A percentile compares a stretch with the other conserved stretches of the same genome.
phyloP scores from a whole-genome alignment of 1,139 yeast genomes.

The Suhomyces bribrorum region DNA sequence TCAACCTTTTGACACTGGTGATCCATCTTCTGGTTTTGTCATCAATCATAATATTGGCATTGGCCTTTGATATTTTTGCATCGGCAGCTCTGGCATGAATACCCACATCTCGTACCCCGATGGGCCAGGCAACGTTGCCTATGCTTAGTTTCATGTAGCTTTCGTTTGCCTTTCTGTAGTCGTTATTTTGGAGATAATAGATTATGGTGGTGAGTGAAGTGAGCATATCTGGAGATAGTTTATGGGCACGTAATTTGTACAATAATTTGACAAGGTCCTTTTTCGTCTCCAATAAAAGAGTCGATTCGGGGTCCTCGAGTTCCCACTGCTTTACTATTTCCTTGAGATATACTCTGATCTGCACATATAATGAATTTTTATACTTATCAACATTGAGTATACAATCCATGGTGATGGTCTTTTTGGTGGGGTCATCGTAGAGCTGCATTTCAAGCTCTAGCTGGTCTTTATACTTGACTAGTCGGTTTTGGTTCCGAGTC shows the following conservation, averaged over 20 bases:
- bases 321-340: slow-evolving; percentile 47
- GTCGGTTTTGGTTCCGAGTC: slow-evolving; percentile 19
- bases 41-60: slow-evolving; percentile 77
- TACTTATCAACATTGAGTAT: slow-evolving; percentile 30
- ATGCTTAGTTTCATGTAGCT: slow-evolving; percentile 75
- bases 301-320: slow-evolving; percentile 8
- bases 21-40: slow-evolving; percentile 79
- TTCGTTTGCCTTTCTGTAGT: slow-evolving; percentile 62
- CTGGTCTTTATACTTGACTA: slow-evolving; percentile 18
- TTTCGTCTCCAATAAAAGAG: slow-evolving; percentile 55
- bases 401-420: slow-evolving; percentile 31
- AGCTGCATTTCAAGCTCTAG: slow-evolving; percentile 25
- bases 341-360: slow-evolving; percentile 54
- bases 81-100: slow-evolving; percentile 71
- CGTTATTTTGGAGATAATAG: slow-evolving; percentile 55
- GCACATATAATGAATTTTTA: slow-evolving; percentile 35
- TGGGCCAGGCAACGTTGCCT: slow-evolving; percentile 93
- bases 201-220: slow-evolving; percentile 62
- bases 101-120: slow-evolving; percentile 78
- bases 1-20: slow-evolving; percentile 67
- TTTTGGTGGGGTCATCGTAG: slow-evolving; percentile 17
- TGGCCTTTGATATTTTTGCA: slow-evolving; percentile 41
- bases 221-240: slow-evolving; percentile 45
- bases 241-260: slow-evolving; percentile 53
- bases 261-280: slow-evolving; percentile 60